phyloP scores from a whole-genome alignment of 1,284 basidiomycete genomes.

The Boletus calvinii region DNA sequence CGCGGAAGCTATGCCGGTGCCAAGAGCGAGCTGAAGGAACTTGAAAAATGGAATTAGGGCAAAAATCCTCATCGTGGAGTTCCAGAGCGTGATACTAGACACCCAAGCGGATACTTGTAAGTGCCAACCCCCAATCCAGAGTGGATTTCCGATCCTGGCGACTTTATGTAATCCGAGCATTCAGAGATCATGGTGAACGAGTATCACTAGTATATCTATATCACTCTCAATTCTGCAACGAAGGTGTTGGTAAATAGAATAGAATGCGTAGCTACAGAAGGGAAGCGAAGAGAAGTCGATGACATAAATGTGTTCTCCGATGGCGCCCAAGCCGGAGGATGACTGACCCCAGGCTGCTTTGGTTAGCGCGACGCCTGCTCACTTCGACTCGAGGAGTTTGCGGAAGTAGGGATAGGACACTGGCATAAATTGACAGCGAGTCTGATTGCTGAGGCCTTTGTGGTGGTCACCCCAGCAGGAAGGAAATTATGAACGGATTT shows the following conservation, averaged over 20 bases:
- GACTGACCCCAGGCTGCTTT: constrained; percentile 50
- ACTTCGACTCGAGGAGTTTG: constrained; percentile 46
- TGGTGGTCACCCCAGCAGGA: too few species aligned
- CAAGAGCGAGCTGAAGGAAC: not conserved
- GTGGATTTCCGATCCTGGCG: too few species aligned
- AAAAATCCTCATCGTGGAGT: not conserved
- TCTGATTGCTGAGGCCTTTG: constrained; percentile 48
- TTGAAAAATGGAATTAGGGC: not conserved
- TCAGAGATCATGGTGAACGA: too few species aligned
- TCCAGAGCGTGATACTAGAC: not conserved
- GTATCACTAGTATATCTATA: too few species aligned
- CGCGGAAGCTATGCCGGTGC: not conserved
- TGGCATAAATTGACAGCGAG: constrained; percentile 55
- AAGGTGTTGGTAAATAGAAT: too few species aligned
- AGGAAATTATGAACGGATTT: too few species aligned
- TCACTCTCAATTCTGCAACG: too few species aligned
- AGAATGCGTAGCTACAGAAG: constrained; percentile 53
- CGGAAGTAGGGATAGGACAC: constrained; percentile 52
- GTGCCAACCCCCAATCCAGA: too few species aligned
- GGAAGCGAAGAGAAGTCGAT: constrained; percentile 53
- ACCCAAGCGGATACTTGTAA: too few species aligned
- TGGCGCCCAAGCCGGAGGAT: constrained; percentile 38
- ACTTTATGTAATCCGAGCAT: too few species aligned
- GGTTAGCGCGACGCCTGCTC: constrained; percentile 48
- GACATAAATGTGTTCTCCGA: constrained; percentile 56